These are phyloP conservation scores for Cenchrus purpureus DNA, from an alignment of 176 grass and related monocot genomes.

Conservation along the genomic window DNA sequence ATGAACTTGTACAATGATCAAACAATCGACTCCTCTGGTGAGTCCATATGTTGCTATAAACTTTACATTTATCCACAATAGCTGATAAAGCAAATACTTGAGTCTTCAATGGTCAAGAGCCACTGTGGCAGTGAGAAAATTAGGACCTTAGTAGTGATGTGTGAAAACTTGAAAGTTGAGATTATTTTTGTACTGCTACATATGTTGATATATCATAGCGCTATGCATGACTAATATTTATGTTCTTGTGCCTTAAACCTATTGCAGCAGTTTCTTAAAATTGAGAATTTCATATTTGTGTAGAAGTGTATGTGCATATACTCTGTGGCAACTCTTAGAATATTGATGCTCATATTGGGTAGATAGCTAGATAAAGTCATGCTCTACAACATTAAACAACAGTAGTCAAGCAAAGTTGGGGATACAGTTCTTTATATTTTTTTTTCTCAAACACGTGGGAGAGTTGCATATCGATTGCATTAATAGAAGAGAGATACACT, in stretches of 20 bases:
- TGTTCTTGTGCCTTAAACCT: not conserved
- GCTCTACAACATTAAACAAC: not conserved
- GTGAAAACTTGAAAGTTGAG: not conserved
- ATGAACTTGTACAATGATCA: constrained; percentile 62
- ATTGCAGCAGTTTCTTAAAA: not conserved
- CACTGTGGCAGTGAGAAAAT: not conserved
- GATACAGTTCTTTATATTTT: not conserved
- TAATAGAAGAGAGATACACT: too few relatives aligned
- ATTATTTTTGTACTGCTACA: not conserved
- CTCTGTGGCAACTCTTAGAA: not conserved
- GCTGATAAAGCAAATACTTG: constrained; percentile 9
- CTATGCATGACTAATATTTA: constrained; percentile 2
- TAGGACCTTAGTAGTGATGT: constrained; percentile 22
- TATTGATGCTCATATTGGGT: not conserved
- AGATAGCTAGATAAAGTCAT: not conserved
- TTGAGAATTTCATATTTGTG: not conserved
- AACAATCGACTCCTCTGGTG: constrained; percentile 51
- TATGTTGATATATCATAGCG: not conserved
- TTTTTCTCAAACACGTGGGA: too few relatives aligned
- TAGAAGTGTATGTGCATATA: constrained; percentile 20
- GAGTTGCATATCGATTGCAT: too few relatives aligned
- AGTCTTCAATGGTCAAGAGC: constrained; percentile 19
- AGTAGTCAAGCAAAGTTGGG: not conserved
- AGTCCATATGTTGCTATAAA: constrained; percentile 25
- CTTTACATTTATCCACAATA: constrained; percentile 11